phyloP scores from a whole-genome alignment of 306 rosid genomes.

The Fragaria iinumae region DNA sequence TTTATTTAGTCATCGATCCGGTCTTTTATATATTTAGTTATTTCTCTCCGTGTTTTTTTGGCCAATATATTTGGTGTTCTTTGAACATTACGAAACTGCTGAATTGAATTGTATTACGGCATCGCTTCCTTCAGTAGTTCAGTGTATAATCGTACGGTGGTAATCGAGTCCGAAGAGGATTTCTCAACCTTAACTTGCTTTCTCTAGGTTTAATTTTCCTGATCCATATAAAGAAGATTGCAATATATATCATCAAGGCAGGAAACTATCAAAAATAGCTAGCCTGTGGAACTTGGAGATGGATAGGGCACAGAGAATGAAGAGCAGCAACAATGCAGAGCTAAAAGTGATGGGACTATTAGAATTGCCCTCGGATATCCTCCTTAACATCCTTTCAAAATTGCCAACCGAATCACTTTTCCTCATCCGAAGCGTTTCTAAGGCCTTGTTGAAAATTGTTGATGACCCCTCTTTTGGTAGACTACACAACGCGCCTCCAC shows the following conservation, averaged over 20 bases:
- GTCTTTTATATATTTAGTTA: slow-evolving; percentile 22
- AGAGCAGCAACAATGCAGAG: background rate
- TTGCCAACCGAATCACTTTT: background rate
- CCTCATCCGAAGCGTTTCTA: background rate
- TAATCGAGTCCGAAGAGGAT: background rate
- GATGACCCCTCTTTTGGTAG: background rate
- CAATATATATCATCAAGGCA: background rate
- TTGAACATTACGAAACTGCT: background rate
- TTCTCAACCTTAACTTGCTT: background rate
- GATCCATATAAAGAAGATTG: background rate
- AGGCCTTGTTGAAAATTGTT: background rate
- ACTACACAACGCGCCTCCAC: background rate
- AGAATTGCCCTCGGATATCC: background rate
- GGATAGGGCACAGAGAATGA: background rate
- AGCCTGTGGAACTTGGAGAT: background rate
- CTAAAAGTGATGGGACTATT: background rate
- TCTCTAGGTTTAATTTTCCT: background rate
- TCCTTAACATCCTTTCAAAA: background rate
- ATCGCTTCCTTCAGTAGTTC: background rate
- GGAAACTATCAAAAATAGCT: background rate
- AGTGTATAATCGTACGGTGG: background rate
- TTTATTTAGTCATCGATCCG: slow-evolving; percentile 6
- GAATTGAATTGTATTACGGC: background rate
- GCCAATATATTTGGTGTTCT: slow-evolving; percentile 1
- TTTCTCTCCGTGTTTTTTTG: background rate